phyloP scores from a whole-genome alignment of 2,329 filamentous ascomycete genomes.

The Shiraia sp. region DNA sequence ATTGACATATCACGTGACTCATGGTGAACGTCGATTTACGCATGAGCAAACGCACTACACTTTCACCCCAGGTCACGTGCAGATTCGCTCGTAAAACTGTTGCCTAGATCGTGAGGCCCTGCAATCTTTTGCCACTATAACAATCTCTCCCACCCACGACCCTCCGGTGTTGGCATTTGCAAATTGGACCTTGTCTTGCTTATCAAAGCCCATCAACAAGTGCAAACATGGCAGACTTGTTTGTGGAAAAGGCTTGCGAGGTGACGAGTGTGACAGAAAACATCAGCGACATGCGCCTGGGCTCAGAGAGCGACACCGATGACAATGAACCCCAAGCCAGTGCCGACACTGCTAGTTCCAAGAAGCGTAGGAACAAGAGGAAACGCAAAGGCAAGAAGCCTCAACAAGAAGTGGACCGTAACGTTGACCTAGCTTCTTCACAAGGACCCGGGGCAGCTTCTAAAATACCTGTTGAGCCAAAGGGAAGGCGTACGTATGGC shows the following conservation, averaged over 20 bases:
- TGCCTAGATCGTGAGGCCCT: no score
- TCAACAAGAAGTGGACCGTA: neutral
- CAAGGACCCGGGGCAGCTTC: neutral
- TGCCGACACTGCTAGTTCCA: neutral
- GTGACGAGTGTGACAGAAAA: neutral
- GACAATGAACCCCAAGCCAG: neutral
- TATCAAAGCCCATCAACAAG: no score
- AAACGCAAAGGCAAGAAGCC: conserved; percentile 3
- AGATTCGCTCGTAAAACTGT: no score
- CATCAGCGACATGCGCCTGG: neutral
- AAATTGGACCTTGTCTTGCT: neutral
- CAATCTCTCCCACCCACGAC: no score
- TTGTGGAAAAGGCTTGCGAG: neutral
- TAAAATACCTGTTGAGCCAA: neutral
- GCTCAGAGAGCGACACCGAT: neutral
- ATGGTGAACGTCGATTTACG: no score
- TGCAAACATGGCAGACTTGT: neutral
- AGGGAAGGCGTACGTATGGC: neutral
- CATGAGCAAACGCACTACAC: no score
- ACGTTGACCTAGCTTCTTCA: no score
- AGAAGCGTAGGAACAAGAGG: conserved; percentile 1
- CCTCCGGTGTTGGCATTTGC: no score
- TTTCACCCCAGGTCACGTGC: no score
- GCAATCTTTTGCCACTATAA: no score
- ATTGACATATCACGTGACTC: no score